Percentiles rank a stretch among this genome's conserved stretches.
phyloP scores from a whole-genome alignment of 2,329 filamentous ascomycete species.

The Trichoderma polysporum region DNA sequence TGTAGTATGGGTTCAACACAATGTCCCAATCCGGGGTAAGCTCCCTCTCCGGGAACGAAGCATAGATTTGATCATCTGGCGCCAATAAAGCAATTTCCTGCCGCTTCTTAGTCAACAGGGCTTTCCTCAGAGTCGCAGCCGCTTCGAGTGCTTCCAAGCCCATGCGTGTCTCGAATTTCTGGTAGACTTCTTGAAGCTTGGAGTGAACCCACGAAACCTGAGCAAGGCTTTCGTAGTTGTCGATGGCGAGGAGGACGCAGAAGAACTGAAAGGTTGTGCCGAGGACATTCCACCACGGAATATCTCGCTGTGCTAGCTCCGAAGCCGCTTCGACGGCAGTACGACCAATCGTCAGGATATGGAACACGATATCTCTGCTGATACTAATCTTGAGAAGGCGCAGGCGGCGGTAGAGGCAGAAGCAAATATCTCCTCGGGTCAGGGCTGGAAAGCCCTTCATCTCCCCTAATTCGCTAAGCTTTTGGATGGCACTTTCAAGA shows the following conservation, averaged over 20 bases:
- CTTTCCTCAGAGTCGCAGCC: not conserved
- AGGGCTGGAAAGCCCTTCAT: conserved; percentile 15
- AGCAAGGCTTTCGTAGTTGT: conserved; percentile 9
- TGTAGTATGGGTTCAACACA: conserved; percentile 6
- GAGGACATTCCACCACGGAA: conserved; percentile 23
- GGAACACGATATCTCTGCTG: not conserved
- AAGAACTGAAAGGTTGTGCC: conserved; percentile 23
- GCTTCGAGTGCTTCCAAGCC: conserved; percentile 22
- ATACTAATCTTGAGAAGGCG: conserved; percentile 8
- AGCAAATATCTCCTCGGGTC: conserved; percentile 20
- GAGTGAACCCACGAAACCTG: conserved; percentile 19
- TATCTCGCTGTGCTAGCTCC: conserved; percentile 1
- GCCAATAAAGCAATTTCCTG: conserved; percentile 4
- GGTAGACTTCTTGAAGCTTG: conserved; percentile 12
- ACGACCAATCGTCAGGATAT: not conserved
- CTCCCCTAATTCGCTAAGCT: conserved; percentile 2
- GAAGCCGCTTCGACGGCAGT: not conserved
- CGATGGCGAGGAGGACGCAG: conserved; percentile 19
- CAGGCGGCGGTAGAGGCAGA: conserved; percentile 20
- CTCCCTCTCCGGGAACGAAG: not conserved
- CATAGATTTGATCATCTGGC: not conserved
- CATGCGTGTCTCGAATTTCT: conserved; percentile 22
- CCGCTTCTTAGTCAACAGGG: conserved; percentile 2
- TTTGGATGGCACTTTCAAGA: conserved; percentile 5
- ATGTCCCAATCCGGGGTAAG: conserved; percentile 1